phyloP scores from a whole-genome alignment of 306 rosid species.

The Potentilla sterilis region DNA sequence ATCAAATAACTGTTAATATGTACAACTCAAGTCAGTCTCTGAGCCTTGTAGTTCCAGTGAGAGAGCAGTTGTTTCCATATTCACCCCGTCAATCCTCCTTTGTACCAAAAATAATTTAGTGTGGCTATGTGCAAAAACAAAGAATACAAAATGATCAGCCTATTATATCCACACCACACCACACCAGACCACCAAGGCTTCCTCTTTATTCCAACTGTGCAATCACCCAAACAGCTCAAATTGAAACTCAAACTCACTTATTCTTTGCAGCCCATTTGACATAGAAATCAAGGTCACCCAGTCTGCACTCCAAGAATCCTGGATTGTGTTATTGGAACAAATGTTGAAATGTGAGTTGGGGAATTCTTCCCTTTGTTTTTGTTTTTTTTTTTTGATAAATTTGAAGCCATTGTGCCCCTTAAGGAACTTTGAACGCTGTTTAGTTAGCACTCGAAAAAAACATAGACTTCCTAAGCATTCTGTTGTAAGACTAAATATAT shows the following conservation, averaged over 20 bases:
- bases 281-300: constrained; percentile 6
- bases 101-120: not conserved
- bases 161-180: constrained; percentile 31
- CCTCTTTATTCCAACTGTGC: constrained; percentile 43
- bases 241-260: constrained; percentile 33
- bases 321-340: constrained; percentile 34
- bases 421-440: no score
- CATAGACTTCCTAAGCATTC: no score
- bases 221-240: constrained; percentile 27
- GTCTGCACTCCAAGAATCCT: constrained; percentile 16
- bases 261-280: constrained; percentile 18
- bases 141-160: not conserved
- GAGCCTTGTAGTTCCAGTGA: not conserved
- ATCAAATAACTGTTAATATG: constrained; percentile 20
- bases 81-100: not conserved
- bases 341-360: constrained; percentile 12
- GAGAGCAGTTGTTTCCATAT: not conserved
- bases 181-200: constrained; percentile 15
- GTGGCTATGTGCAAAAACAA: not conserved
- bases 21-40: constrained; percentile 22
- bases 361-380: not conserved
- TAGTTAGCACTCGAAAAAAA: no score
- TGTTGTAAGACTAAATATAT: no score
- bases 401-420: no score
- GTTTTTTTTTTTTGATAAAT: not conserved